Evolutionary conservation across 2,329 filamentous ascomycete genomes (phyloP), one percentile per base, ranked within the genome.

Genomic region (Venturia oleaginea): DNA sequence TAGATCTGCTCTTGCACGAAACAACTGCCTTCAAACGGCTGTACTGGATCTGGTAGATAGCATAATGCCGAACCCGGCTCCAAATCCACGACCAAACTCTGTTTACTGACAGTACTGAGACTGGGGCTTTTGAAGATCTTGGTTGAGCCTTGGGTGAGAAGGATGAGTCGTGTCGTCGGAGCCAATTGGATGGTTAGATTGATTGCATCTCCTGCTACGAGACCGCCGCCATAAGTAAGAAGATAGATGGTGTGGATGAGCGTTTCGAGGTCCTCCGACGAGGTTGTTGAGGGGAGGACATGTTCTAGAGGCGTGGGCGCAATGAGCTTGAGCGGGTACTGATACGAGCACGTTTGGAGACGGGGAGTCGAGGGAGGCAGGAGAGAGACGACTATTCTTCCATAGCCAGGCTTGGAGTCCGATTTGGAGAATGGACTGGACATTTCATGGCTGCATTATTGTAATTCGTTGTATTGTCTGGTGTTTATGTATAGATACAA

Each of bases 271-370:
- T 55, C 10, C n/a, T 38, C 37, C 43, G 64, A 64, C 30, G 51
- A 57, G 15, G 51, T 8, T 32, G 15, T n/a, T 15, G 51, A 57
- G 51, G 51, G 6, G 27, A 57, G 27, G 83, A 81, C 65, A 86
- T 82, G 48, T 83, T 79, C 59, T 83, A 86, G 80, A 13, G 88
- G 84, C 17, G 87, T 83, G 1, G 93, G 91, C 0, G 92, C 89
- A 67, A 99, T 90, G 65, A 99, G 84, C 76, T 99, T 99, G 59
- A 99, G 82, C 1, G 94, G 94, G 72, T 97, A 99, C 74, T 96
- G 91, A 74, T 95, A 97, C 42, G 87, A 87, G 68, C 96, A 84
- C 38, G 82, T 84, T 66, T 87, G 85, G 37, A 96, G 82, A 57
- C 86, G 86, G 17, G 90, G 90, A 59, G 84, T 84, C 32, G 84